Conservation (phyloP, 108 stramenopile species). For the Fragilaria radians region DNA sequence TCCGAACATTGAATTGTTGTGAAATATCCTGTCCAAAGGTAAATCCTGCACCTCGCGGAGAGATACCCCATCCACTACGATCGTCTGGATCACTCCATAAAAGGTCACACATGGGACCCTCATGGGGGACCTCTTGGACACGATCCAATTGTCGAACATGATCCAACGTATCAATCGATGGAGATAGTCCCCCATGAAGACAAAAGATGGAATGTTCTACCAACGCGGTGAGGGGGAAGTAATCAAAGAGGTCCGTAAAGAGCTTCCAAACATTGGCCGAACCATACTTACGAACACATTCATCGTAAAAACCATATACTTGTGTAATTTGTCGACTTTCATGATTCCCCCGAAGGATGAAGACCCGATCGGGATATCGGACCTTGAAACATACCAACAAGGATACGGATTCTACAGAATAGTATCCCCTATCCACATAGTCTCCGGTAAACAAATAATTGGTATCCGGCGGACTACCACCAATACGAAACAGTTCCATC, state of each 20-base stretch:
- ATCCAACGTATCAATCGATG: slow-evolving; percentile 92
- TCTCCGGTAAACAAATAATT: slow-evolving; percentile 99
- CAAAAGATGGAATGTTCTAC: slow-evolving; percentile 95
- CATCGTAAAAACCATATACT: slow-evolving; percentile 99
- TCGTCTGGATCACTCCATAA: slow-evolving; percentile 98
- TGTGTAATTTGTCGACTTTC: slow-evolving; percentile 93
- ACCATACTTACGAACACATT: slow-evolving; percentile 98
- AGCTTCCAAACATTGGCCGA: slow-evolving; percentile 96
- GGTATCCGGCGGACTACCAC: slow-evolving; percentile 92
- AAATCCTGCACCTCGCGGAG: slow-evolving; percentile 96
- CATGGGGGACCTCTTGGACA: slow-evolving; percentile 96
- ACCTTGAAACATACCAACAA: slow-evolving; percentile 94
- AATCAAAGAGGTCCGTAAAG: slow-evolving; percentile 96
- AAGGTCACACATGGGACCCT: slow-evolving; percentile 98
- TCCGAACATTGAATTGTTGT: slow-evolving; percentile 84
- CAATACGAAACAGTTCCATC: slow-evolving; percentile 89
- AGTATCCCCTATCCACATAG: slow-evolving; percentile 98
- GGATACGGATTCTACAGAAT: slow-evolving; percentile 94
- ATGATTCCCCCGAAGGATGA: slow-evolving; percentile 93
- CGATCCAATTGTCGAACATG: slow-evolving; percentile 95
- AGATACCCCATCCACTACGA: slow-evolving; percentile 94
- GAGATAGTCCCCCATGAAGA: slow-evolving; percentile 94
- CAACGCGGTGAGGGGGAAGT: slow-evolving; percentile 92
- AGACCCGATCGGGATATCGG: slow-evolving; percentile 89
- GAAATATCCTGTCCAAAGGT: slow-evolving; percentile 90